These are phyloP conservation scores for Saksenaea oblongispora DNA, from an alignment of 371 early-diverging fungal genomes.

Conservation along the genomic window DNA sequence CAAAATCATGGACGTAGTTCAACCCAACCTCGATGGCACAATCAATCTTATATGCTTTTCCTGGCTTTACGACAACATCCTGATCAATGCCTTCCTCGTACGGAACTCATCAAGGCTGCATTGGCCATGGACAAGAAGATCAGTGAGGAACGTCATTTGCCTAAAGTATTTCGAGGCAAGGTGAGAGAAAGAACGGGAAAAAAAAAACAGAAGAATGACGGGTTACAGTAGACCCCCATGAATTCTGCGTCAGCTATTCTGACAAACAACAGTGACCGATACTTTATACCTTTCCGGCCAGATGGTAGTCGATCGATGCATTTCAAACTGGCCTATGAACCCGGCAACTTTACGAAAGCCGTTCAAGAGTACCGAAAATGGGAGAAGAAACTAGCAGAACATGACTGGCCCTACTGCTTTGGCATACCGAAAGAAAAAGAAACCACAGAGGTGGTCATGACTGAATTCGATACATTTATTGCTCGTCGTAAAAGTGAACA, in stretches of 20 bases:
- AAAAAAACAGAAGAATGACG: background rate
- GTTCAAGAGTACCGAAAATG: constrained; percentile 71
- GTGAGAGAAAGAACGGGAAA: constrained; percentile 38
- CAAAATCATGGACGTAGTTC: constrained; percentile 15
- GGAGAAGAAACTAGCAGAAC: constrained; percentile 63
- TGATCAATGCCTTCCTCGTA: constrained; percentile 60
- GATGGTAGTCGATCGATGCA: constrained; percentile 66
- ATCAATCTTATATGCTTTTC: constrained; percentile 81
- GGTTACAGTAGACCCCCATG: constrained; percentile 64
- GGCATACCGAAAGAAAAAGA: constrained; percentile 39
- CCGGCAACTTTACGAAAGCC: constrained; percentile 73
- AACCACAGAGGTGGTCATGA: background rate
- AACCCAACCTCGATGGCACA: constrained; percentile 79
- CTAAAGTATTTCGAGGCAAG: constrained; percentile 80
- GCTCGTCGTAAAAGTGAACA: constrained; percentile 6
- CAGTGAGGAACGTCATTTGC: constrained; percentile 65
- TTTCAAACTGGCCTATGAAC: constrained; percentile 74
- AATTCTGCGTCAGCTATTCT: constrained; percentile 81
- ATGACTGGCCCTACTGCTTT: constrained; percentile 86
- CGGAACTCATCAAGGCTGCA: constrained; percentile 69
- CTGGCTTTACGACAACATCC: constrained; percentile 66
- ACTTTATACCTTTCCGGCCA: constrained; percentile 71
- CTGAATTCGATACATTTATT: constrained; percentile 13
- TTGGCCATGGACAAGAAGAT: constrained; percentile 72
- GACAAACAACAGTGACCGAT: constrained; percentile 76